Evolutionary conservation across 176 grass and related monocot species (phyloP), one percentile per base, ranked within the genome.

Genomic region (Bromus sterilis): DNA sequence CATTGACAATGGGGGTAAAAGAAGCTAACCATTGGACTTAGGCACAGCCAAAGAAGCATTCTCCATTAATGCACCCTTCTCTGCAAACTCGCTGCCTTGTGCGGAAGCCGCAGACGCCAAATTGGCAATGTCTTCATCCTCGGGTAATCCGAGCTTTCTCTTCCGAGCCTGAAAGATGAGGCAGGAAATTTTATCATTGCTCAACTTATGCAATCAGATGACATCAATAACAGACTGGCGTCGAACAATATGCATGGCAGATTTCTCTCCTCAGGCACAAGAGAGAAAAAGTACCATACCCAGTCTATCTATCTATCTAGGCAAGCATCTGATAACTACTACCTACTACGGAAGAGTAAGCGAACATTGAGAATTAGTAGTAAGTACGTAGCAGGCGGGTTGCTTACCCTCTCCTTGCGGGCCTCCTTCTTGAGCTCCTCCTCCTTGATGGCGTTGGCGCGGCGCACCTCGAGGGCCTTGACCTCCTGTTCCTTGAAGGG

Each of bases 401-500:
- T 20, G 14, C 81, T 34, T 89, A 99, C 96, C 93, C 85, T 91
- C 74, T 99, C 93, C 74, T 90, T 95, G 71, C 90, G 91, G 36
- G 91, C 96, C 40, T 91, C 96, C 66, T 95, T 95, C 85, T 99
- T 99, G 66, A n/a, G n/a, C n/a, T 77, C 82, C 86, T 95, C 96
- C 56, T 99, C 93, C 89, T 95, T 91, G 26, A 99, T n/a, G 13
- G 88, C 96, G 25, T 76, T 75, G 28, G 72, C 82, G 26, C 96
- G 84, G 3, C 91, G 84, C 2, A 56, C 80, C 85, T 99, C 96
- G 15, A 98, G 92, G 11, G 89, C 83, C 85, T 93, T 95, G 63
- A 99, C 89, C 72, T 99, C 96, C 74, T 91, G 84, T 74, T 95
- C 93, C 89, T 95, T 99, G 71, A 99, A 99, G 41, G 96, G 96